A percentile compares a stretch with the other conserved stretches of the same genome.
Evolutionary conservation across 495 filamentous ascomycete genomes (phyloP).

Genomic region (Penicillium silybi): DNA sequence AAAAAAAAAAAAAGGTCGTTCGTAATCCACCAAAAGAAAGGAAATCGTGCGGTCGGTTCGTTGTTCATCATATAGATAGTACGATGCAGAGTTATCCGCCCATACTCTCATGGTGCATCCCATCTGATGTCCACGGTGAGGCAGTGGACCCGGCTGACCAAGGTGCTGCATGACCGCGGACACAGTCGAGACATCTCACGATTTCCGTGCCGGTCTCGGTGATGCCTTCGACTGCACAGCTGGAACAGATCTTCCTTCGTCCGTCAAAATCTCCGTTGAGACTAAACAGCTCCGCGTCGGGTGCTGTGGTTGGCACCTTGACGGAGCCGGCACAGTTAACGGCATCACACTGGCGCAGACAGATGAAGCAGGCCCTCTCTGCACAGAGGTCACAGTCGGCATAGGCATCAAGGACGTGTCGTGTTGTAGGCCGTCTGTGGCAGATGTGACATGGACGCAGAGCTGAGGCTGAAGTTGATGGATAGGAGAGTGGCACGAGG

Average conservation of each 20-base stretch:
- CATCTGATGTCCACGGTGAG: constrained; percentile 17
- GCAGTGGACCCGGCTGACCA: constrained; percentile 7
- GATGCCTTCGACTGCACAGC: constrained; percentile 42
- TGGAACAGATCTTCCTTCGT: constrained; percentile 36
- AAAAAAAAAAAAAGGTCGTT: background rate
- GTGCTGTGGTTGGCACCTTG: background rate
- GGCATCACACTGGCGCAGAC: constrained; percentile 46
- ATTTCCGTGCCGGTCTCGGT: constrained; percentile 37
- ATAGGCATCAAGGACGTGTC: constrained; percentile 45
- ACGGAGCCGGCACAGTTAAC: constrained; percentile 20
- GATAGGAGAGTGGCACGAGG: constrained; percentile 22
- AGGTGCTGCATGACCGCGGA: constrained; percentile 14
- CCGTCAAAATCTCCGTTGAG: constrained; percentile 3
- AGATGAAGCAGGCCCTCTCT: constrained; percentile 49
- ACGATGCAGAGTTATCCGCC: background rate
- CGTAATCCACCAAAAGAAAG: background rate
- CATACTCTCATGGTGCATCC: constrained; percentile 2
- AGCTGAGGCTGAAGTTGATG: constrained; percentile 24
- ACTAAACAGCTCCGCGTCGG: constrained; percentile 2
- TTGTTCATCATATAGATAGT: background rate
- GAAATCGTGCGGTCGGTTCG: background rate
- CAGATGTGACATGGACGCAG: constrained; percentile 52
- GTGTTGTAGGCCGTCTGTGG: constrained; percentile 44
- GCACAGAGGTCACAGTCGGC: constrained; percentile 48
- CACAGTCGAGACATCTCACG: constrained; percentile 39